Percentiles rank a stretch among this genome's conserved stretches.
phyloP scores from a whole-genome alignment of 768 basidiomycete genomes.

The Thelephora aurantiotincta region DNA sequence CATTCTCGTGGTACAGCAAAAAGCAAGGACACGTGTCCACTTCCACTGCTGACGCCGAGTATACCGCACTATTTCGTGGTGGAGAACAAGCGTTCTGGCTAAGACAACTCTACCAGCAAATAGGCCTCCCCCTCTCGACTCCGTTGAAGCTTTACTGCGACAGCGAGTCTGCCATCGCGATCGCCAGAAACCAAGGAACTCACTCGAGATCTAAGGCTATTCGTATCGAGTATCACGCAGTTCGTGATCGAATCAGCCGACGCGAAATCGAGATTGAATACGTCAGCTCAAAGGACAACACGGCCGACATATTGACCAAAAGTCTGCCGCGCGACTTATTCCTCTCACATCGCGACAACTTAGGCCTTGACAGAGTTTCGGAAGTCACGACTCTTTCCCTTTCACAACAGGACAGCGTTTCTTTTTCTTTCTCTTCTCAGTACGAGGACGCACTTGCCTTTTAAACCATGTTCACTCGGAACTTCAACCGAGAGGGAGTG shows the following conservation, averaged over 20 bases:
- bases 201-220: conserved; percentile 17
- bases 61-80: conserved; percentile 19
- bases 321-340: no score
- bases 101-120: conserved; percentile 3
- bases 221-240: conserved; percentile 15
- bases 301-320: conserved; percentile 18
- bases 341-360: no score
- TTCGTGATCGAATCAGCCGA: conserved; percentile 10
- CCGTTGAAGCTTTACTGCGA: conserved; percentile 3
- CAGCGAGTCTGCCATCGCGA: conserved; percentile 6
- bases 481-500: no score
- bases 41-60: conserved; percentile 26
- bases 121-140: conserved; percentile 4
- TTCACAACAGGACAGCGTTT: no score
- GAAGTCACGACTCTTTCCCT: no score
- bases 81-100: conserved; percentile 13
- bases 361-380: no score
- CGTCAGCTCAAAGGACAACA: conserved; percentile 9
- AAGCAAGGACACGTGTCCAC: conserved; percentile 9
- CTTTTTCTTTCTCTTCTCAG: no score
- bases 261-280: conserved; percentile 7
- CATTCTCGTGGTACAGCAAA: conserved; percentile 17
- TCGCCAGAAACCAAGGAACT: conserved; percentile 4
- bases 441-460: no score
- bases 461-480: no score